Evolutionary conservation across 2,329 filamentous ascomycete species (phyloP), one percentile per base, ranked within the genome.

Genomic region (Diaporthe citriasiana): DNA sequence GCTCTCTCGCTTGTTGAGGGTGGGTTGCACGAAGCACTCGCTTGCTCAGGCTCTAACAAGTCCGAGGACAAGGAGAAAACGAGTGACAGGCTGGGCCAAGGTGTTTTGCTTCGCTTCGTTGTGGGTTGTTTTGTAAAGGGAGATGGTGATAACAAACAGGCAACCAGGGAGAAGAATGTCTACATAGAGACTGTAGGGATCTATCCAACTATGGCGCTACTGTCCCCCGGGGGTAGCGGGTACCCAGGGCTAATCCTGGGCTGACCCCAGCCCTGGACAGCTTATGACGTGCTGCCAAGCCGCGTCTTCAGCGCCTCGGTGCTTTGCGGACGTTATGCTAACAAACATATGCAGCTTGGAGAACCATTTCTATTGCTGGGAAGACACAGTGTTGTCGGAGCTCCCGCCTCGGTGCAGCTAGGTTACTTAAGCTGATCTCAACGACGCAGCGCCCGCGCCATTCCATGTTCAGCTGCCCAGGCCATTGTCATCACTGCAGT

Each of bases 201-300:
- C 60, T 45, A 66, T 66, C 42, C 4, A 66, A 25, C 7, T 25
- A 38, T 66, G 63, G 63, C 63, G 22, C 63, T 51, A 51, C n/a
- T 22, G 7, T 33, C 19, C 55, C 55, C 55, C 30, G 22, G 55
- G 42, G 17, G 5, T 17, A 45, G 47, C 27, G 27, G 40, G 42
- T 17, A 38, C 63, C 33, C 71, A 70, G 71, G 71, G 60, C 55
- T 73, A 40, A 70, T 59, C 72, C 72, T 55, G 66, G 55, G 65
- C 55, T 55, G 72, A 35, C n/a, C 53, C 53, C 45, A 60, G 53
- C 55, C 55, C 25, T 51, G 47, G 55, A 45, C n/a, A 19, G 69
- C 65, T 50, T 45, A 70, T 73, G 72, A 73, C 72, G 72, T 73
- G 22, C 72, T 42, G 53, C 50, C 55, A 45, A 42, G 33, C 42